Conservation (phyloP, 2,329 filamentous ascomycete species). For the Lizonia empirigonia region DNA sequence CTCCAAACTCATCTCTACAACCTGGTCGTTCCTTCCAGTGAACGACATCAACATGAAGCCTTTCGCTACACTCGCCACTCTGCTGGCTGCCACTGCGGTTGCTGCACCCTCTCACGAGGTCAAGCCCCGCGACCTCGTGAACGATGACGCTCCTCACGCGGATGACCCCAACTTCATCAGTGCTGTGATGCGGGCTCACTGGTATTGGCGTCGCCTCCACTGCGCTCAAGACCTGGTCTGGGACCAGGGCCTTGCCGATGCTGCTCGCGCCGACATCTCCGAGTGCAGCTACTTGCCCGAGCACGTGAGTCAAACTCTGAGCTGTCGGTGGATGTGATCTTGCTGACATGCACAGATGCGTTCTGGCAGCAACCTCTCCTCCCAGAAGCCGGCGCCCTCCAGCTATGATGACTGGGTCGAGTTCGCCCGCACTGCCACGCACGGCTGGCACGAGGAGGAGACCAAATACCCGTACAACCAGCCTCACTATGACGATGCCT, state of each 20-base stretch:
- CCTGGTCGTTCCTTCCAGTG: slow-evolving; percentile 13
- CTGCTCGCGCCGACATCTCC: slow-evolving; percentile 32
- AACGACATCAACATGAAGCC: slow-evolving; percentile 34
- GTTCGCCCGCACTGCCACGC: slow-evolving; percentile 34
- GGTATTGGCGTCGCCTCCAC: slow-evolving; percentile 45
- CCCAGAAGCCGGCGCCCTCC: slow-evolving; percentile 28
- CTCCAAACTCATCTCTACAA: slow-evolving; percentile 16
- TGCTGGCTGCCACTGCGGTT: slow-evolving; percentile 28
- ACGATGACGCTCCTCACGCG: slow-evolving; percentile 30
- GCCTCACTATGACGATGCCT: slow-evolving; percentile 35
- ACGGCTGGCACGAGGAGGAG: slow-evolving; percentile 48
- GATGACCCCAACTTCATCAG: slow-evolving; percentile 41
- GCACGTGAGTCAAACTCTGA: slow-evolving; percentile 33
- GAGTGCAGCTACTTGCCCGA: slow-evolving; percentile 33
- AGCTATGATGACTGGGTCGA: slow-evolving; percentile 37
- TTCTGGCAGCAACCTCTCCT: slow-evolving; percentile 44
- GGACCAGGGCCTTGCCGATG: slow-evolving; percentile 36
- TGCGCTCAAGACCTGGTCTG: slow-evolving; percentile 45
- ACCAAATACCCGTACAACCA: slow-evolving; percentile 43
- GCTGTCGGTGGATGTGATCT: neutral
- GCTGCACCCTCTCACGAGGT: slow-evolving; percentile 30
- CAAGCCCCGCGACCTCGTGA: slow-evolving; percentile 23
- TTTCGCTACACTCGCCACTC: slow-evolving; percentile 23
- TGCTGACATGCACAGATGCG: slow-evolving; percentile 32
- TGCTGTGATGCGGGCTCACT: slow-evolving; percentile 43